Conservation (phyloP, 2,329 filamentous ascomycete genomes). For the Rutstroemia sp. region DNA sequence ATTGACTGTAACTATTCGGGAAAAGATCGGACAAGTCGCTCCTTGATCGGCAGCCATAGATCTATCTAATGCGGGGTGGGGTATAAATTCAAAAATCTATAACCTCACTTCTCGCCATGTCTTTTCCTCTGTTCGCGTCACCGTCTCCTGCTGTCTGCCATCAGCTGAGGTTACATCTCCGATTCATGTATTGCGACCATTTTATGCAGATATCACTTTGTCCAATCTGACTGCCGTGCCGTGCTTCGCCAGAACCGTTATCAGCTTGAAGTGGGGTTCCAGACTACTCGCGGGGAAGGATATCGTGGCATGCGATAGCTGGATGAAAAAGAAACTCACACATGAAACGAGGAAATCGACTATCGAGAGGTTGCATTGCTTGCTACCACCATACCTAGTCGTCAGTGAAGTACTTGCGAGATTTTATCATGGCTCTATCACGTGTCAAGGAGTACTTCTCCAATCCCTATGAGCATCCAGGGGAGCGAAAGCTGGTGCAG, state of each 20-base stretch:
- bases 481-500: constrained; percentile 10
- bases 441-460: constrained; percentile 5
- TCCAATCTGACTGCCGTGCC: neutral
- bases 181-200: too few species aligned
- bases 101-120: too few species aligned
- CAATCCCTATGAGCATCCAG: constrained; percentile 4
- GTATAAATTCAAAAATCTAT: neutral
- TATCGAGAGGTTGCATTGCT: neutral
- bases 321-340: neutral
- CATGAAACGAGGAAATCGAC: neutral
- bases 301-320: neutral
- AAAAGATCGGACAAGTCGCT: neutral
- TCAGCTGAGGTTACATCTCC: too few species aligned
- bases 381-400: neutral
- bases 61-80: neutral
- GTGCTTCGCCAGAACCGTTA: neutral
- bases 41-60: neutral
- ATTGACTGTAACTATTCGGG: neutral
- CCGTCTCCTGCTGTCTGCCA: too few species aligned
- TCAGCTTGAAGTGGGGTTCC: neutral
- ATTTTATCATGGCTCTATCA: neutral
- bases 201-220: neutral
- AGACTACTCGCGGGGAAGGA: neutral
- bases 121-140: too few species aligned
- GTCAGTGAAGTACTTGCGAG: neutral